Base-by-base conservation (phyloP, 163 green algal species). In the Volvox carteri region DNA sequence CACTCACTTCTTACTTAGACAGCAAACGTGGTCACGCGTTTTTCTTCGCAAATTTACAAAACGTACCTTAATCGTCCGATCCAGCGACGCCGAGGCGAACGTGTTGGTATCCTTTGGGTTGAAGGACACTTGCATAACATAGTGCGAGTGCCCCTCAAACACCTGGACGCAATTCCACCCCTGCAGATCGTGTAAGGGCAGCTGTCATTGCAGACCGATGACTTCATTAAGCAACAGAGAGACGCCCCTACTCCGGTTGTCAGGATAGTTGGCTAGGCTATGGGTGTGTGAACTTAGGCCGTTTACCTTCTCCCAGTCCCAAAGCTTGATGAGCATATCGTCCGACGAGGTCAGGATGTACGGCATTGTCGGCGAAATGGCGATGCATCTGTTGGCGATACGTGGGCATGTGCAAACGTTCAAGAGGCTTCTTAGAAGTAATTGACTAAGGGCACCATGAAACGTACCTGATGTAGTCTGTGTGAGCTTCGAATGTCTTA, bases 21-120 rank as follows among this genome's bases (percentile, higher is more conserved):
- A n/a, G n/a, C n/a, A n/a, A n/a, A n/a, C n/a, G n/a, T n/a, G n/a
- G n/a, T n/a, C n/a, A n/a, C n/a, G n/a, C n/a, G n/a, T n/a, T n/a
- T n/a, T n/a, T n/a, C n/a, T n/a, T n/a, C n/a, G n/a, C n/a, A n/a
- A n/a, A n/a, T n/a, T n/a, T n/a, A n/a, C n/a, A 19, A 60, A 16
- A 60, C 68, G 19, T 83, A 97, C 96, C 95, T 99, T 99, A 92
- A 99, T 95, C 11, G 96, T 99, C 72, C 98, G 94, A 88, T 99
- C 98, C 42, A 99, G 93, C 0, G 96, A 99, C 21, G 98, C 98
- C 16, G 92, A 97, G 0, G 98, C 98, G 94, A 99, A 99, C n/a
- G 98, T 99, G 95, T 99, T 99, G 86, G 96, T 98, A 94, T 99
- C 98, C 93, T 99, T 99, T 65, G 98, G 98, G 94, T 99, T 99